Percentiles rank a stretch among this genome's conserved stretches.
Conservation (phyloP, 768 basidiomycete genomes). For the Paxillus ammoniavirescens region DNA sequence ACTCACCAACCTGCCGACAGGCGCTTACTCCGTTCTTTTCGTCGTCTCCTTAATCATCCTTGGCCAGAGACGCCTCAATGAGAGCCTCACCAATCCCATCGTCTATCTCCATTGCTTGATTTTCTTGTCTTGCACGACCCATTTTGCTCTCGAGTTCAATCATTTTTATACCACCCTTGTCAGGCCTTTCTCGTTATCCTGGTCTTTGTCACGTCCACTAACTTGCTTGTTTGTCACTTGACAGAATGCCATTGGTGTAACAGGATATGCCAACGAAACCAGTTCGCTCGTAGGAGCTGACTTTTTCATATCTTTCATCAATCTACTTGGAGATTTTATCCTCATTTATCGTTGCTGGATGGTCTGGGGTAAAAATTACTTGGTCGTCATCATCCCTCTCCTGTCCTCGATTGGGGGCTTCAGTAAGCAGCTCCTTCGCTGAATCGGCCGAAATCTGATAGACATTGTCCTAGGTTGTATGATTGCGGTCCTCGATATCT, state of each 20-base stretch:
- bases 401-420: constrained; percentile 34
- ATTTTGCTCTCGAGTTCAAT: constrained; percentile 35
- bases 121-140: constrained; percentile 32
- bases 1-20: constrained; percentile 1
- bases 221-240: not conserved
- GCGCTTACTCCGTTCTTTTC: constrained; percentile 28
- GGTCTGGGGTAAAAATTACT: constrained; percentile 36
- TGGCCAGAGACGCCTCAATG: constrained; percentile 4
- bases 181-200: constrained; percentile 5
- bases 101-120: constrained; percentile 29
- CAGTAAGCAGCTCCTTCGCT: constrained; percentile 22
- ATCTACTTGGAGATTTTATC: constrained; percentile 35
- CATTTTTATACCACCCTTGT: constrained; percentile 35
- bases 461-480: constrained; percentile 26
- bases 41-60: constrained; percentile 27
- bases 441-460: not conserved
- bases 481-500: constrained; percentile 26
- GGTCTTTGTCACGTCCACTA: not conserved
- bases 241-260: constrained; percentile 29
- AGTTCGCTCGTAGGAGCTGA: constrained; percentile 31
- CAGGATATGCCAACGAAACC: constrained; percentile 31
- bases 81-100: constrained; percentile 22
- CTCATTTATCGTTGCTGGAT: constrained; percentile 44
- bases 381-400: constrained; percentile 33
- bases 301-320: constrained; percentile 34